Conservation (phyloP, 2,329 filamentous ascomycete species). For the Aspergillus sp. region DNA sequence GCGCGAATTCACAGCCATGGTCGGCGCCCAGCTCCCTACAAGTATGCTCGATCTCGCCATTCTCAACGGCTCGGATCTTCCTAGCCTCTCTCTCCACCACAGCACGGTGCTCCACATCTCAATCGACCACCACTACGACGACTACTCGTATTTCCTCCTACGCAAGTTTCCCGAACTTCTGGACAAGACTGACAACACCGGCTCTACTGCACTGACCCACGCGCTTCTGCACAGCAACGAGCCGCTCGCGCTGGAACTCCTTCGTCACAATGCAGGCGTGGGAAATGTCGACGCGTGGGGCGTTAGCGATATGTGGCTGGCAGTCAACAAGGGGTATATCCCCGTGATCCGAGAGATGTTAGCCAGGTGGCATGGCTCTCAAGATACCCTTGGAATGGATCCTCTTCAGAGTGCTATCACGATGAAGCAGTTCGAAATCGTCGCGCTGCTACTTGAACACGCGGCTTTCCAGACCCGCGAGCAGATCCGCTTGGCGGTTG, state of each 20-base stretch:
- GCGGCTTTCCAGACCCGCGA: no score
- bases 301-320: background rate
- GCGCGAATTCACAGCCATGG: background rate
- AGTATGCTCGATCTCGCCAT: background rate
- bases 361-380: no score
- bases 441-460: no score
- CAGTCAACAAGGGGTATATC: background rate
- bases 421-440: no score
- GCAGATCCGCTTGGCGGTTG: no score
- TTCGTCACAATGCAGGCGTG: background rate
- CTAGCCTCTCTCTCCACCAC: background rate
- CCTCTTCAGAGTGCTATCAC: no score
- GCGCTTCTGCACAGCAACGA: background rate
- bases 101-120: background rate
- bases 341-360: no score
- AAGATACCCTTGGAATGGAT: no score
- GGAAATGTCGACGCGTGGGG: background rate
- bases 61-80: background rate
- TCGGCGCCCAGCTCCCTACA: background rate
- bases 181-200: background rate
- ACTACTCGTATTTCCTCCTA: background rate
- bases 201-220: background rate
- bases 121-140: background rate
- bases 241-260: background rate
- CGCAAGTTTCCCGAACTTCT: background rate